These are phyloP conservation scores for Schizosaccharomyces versatilis DNA, from an alignment of 1,139 yeast genomes.

Conservation along the genomic window DNA sequence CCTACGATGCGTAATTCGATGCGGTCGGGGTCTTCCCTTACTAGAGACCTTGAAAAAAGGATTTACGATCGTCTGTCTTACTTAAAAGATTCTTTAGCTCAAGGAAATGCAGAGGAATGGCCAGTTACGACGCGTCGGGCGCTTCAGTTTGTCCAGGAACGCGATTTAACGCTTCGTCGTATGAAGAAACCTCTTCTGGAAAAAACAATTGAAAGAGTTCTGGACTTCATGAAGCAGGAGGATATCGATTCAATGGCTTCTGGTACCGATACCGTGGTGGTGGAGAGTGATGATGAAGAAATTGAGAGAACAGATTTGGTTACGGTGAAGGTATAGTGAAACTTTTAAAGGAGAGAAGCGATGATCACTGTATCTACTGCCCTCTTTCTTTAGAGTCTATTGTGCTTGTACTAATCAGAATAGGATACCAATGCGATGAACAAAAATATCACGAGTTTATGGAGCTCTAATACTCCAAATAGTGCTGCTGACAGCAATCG, in stretches of 20 bases:
- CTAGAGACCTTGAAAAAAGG: neutral
- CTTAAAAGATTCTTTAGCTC: neutral
- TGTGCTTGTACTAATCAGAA: neutral
- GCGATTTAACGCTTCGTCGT: slow-evolving; percentile 41
- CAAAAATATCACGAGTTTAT: slow-evolving; percentile 48
- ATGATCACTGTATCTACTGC: neutral
- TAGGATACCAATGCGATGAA: slow-evolving; percentile 36
- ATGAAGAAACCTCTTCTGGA: slow-evolving; percentile 39
- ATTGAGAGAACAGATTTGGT: slow-evolving; percentile 30
- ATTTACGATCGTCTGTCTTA: neutral
- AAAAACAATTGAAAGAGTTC: slow-evolving; percentile 34
- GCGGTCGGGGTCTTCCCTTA: neutral
- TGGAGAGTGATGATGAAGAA: slow-evolving; percentile 26
- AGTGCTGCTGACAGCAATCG: slow-evolving; percentile 9
- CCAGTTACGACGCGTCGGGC: neutral
- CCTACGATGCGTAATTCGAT: neutral
- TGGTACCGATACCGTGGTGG: slow-evolving; percentile 6
- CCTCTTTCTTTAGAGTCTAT: too few species aligned
- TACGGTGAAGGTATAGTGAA: slow-evolving; percentile 23
- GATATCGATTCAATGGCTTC: slow-evolving; percentile 13
- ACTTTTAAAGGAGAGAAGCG: too few species aligned
- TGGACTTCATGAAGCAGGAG: slow-evolving; percentile 19
- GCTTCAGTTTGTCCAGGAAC: slow-evolving; percentile 21
- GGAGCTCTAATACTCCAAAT: slow-evolving; percentile 23
- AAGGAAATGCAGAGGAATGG: neutral